Conservation (phyloP, 768 basidiomycete species). For the Baorangia bicolor region DNA sequence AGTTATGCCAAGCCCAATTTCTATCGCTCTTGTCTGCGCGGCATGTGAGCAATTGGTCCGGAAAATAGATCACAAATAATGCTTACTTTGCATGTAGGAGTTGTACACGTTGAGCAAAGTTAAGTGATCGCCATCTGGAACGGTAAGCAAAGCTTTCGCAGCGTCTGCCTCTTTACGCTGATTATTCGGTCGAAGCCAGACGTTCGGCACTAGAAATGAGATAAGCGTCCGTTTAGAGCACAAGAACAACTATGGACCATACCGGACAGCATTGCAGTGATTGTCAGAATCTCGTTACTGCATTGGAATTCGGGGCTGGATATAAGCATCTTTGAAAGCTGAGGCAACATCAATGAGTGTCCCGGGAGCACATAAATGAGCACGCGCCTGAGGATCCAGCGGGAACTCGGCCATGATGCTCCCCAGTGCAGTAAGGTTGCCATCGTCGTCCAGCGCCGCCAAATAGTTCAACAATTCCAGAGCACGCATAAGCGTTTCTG, state of each 20-base stretch:
- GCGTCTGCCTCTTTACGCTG: constrained; percentile 88
- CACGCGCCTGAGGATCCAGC: constrained; percentile 86
- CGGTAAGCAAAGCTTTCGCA: constrained; percentile 83
- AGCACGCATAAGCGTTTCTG: constrained; percentile 96
- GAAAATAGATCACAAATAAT: neutral
- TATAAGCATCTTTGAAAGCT: constrained; percentile 91
- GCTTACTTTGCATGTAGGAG: constrained; percentile 79
- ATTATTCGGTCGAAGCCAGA: constrained; percentile 91
- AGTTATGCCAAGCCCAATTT: constrained; percentile 91
- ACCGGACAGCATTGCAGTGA: constrained; percentile 97
- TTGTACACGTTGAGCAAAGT: constrained; percentile 96
- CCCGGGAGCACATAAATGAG: neutral
- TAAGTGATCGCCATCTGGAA: constrained; percentile 96
- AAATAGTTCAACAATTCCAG: constrained; percentile 92
- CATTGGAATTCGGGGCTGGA: constrained; percentile 94
- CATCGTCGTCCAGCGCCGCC: constrained; percentile 91
- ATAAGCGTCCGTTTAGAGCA: neutral
- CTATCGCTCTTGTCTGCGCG: constrained; percentile 66
- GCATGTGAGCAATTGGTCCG: neutral
- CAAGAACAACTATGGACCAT: constrained; percentile 17
- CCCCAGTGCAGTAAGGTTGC: constrained; percentile 84
- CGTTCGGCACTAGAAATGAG: constrained; percentile 63
- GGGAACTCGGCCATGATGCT: constrained; percentile 97
- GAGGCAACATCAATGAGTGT: neutral
- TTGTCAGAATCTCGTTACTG: constrained; percentile 92